phyloP scores from a whole-genome alignment of 2,329 filamentous ascomycete genomes.

The Penicillium sp. region DNA sequence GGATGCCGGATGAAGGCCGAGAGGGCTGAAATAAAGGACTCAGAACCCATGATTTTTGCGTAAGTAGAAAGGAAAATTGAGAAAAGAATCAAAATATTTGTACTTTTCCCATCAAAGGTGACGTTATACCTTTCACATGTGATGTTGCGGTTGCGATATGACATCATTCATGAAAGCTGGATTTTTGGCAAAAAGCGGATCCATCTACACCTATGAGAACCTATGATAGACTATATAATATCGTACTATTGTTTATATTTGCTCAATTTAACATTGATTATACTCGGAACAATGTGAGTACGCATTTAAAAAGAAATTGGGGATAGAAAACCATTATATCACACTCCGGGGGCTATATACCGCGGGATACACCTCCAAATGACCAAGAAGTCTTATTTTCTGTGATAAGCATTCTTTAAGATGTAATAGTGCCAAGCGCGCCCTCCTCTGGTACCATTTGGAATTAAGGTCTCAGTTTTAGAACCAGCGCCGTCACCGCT shows the following conservation, averaged over 20 bases:
- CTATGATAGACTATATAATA: neutral
- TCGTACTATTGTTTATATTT: neutral
- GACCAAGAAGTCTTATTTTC: neutral
- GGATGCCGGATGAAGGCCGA: conserved; percentile 28
- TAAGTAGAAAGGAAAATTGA: neutral
- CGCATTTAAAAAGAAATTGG: neutral
- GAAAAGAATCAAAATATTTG: neutral
- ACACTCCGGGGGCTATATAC: neutral
- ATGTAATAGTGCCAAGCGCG: too few relatives aligned
- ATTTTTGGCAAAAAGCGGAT: neutral
- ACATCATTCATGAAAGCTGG: neutral
- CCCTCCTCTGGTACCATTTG: too few relatives aligned
- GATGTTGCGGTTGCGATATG: neutral
- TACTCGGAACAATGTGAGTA: neutral
- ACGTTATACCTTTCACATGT: conserved; percentile 1
- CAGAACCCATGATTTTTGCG: neutral
- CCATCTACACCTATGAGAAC: neutral
- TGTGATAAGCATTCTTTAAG: too few relatives aligned
- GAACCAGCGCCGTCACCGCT: too few relatives aligned
- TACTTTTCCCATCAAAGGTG: neutral
- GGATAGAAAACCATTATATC: too few relatives aligned
- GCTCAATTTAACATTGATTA: neutral
- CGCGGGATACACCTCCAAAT: neutral
- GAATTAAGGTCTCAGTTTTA: too few relatives aligned
- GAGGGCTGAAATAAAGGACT: conserved; percentile 14